Evolutionary conservation across 495 filamentous ascomycete genomes (phyloP).

Genomic region (Pseudevernia furfuracea): DNA sequence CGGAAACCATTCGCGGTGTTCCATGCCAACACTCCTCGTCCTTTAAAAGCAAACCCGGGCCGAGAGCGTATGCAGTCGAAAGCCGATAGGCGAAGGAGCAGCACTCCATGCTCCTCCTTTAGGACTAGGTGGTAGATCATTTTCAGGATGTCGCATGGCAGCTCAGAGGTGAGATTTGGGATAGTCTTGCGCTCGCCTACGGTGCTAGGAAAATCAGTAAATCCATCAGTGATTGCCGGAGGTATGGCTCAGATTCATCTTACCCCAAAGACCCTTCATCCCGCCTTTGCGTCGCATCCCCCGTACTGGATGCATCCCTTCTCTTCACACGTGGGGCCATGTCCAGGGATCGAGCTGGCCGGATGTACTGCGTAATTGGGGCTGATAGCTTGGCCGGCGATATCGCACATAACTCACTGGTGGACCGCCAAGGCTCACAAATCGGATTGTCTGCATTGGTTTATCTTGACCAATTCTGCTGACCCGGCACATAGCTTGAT

Average conservation of each 20-base stretch:
- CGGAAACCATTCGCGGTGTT: not conserved
- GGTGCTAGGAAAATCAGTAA: not conserved
- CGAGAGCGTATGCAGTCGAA: constrained; percentile 1
- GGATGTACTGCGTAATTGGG: no score
- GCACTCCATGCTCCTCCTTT: not conserved
- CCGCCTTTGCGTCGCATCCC: not conserved
- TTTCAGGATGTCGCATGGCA: not conserved
- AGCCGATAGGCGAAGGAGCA: not conserved
- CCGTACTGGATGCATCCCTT: no score
- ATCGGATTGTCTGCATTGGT: no score
- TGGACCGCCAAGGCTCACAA: no score
- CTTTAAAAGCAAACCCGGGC: not conserved
- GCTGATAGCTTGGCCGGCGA: no score
- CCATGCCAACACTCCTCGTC: not conserved
- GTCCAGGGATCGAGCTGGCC: no score
- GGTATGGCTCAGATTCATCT: not conserved
- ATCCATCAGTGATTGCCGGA: not conserved
- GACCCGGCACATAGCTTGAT: no score
- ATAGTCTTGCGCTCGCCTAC: not conserved
- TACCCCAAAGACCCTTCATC: constrained; percentile 3
- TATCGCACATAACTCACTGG: no score
- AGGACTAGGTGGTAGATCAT: not conserved
- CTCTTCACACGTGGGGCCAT: no score
- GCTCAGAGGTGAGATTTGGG: not conserved
- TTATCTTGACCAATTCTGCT: no score